Evolutionary conservation across 2,329 filamentous ascomycete species (phyloP).

Genomic region (Clonostachys byssicola): DNA sequence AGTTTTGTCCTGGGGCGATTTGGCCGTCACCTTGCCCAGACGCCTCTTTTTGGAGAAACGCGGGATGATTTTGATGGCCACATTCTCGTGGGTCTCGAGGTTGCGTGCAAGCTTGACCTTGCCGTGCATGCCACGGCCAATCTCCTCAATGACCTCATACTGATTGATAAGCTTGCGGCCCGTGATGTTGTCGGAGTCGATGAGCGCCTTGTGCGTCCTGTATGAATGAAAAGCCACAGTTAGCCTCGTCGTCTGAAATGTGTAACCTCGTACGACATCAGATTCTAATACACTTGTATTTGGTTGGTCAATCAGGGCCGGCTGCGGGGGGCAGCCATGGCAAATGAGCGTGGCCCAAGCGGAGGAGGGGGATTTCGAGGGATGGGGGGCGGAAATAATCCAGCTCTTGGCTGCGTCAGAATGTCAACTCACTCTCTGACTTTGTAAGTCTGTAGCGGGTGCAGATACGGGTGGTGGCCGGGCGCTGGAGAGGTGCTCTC

Average conservation of each 20-base stretch:
- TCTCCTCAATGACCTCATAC: slow-evolving; percentile 95
- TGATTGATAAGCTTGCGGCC: slow-evolving; percentile 97
- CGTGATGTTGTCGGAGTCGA: slow-evolving; percentile 83
- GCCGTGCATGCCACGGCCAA: slow-evolving; percentile 91
- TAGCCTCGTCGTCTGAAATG: background rate
- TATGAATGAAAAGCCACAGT: background rate
- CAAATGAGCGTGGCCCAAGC: too few relatives aligned
- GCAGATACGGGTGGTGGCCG: slow-evolving; percentile 57
- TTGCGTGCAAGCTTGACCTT: slow-evolving; percentile 95
- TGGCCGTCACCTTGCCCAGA: slow-evolving; percentile 73
- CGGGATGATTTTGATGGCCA: slow-evolving; percentile 98
- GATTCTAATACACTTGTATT: background rate
- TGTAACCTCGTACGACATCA: too few relatives aligned
- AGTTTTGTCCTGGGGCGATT: slow-evolving; percentile 69
- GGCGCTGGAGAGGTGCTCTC: slow-evolving; percentile 50
- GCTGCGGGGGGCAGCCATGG: background rate
- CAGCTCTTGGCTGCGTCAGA: background rate
- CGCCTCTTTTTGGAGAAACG: slow-evolving; percentile 90
- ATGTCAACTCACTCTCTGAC: slow-evolving; percentile 66
- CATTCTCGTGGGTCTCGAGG: slow-evolving; percentile 68
- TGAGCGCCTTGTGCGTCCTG: slow-evolving; percentile 84
- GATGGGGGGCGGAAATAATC: slow-evolving; percentile 1
- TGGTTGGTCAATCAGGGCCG: background rate
- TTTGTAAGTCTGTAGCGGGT: slow-evolving; percentile 67
- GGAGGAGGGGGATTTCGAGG: background rate